These are phyloP conservation scores for Nigrospora sphaerica DNA, from an alignment of 2,329 filamentous ascomycete species.

Conservation along the genomic window DNA sequence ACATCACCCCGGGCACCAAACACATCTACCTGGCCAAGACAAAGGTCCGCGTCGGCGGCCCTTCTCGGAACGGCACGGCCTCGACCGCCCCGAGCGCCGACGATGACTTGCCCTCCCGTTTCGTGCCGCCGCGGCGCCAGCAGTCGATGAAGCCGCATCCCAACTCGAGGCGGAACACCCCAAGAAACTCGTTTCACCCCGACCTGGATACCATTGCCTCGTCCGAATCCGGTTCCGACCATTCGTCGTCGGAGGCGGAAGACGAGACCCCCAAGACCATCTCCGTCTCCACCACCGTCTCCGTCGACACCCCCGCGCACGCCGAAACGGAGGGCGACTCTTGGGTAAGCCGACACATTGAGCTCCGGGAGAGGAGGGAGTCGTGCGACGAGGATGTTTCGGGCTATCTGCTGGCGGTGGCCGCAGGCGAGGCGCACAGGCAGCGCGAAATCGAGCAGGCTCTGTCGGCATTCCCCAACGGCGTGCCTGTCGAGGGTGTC, in stretches of 20 bases:
- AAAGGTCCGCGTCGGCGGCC: conserved; percentile 20
- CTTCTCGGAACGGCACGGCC: conserved; percentile 13
- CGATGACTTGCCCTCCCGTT: conserved; percentile 22
- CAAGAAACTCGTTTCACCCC: conserved; percentile 30
- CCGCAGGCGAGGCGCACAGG: conserved; percentile 71
- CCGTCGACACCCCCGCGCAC: not conserved
- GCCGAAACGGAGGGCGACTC: conserved; percentile 5
- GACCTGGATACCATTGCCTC: conserved; percentile 34
- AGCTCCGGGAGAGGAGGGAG: conserved; percentile 50
- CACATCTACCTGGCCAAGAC: conserved; percentile 47
- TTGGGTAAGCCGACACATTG: conserved; percentile 21
- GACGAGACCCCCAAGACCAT: conserved; percentile 11
- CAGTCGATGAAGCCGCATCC: conserved; percentile 30
- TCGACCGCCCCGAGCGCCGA: conserved; percentile 16
- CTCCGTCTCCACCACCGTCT: not conserved
- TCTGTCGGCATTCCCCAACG: conserved; percentile 68
- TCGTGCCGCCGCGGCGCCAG: conserved; percentile 29
- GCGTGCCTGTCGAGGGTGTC: conserved; percentile 60
- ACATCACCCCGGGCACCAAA: conserved; percentile 59
- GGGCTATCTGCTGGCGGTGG: conserved; percentile 70
- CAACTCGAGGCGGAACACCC: conserved; percentile 31
- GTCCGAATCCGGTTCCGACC: conserved; percentile 35
- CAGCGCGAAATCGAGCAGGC: conserved; percentile 68
- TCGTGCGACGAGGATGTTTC: conserved; percentile 69
- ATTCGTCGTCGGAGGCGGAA: conserved; percentile 17